Evolutionary conservation across 78 protist species (phyloP).

Genomic region (Diacronema lutheri): DNA sequence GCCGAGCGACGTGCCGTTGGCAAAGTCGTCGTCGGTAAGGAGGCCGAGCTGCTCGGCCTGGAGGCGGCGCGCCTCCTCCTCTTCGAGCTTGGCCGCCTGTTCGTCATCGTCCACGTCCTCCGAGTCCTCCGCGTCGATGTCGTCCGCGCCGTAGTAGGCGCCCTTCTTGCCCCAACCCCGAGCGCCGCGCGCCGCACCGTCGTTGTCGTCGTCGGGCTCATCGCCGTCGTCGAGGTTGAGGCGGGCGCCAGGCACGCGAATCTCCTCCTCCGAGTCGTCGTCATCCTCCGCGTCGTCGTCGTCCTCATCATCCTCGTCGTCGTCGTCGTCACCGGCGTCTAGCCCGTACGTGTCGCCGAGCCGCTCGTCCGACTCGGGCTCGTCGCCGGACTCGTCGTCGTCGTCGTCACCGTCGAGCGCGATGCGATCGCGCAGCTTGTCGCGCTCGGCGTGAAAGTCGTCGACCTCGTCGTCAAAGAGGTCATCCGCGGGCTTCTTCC

Average conservation of each 20-base stretch:
- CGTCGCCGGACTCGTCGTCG: not conserved
- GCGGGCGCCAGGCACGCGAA: too few relatives aligned
- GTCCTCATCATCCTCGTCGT: not conserved
- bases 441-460: too few relatives aligned
- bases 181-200: not conserved
- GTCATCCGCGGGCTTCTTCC: too few relatives aligned
- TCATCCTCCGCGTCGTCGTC: not conserved
- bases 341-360: not conserved
- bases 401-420: not conserved
- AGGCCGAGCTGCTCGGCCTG: conserved; percentile 2
- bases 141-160: conserved; percentile 25
- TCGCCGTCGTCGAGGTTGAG: not conserved
- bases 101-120: not conserved
- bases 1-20: not conserved
- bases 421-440: too few relatives aligned
- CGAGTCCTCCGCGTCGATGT: not conserved
- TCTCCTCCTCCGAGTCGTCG: not conserved
- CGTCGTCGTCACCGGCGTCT: not conserved
- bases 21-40: conserved; percentile 23
- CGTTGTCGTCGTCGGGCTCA: not conserved
- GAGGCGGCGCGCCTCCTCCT: conserved; percentile 16
- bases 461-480: too few relatives aligned
- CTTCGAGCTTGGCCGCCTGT: conserved; percentile 21
- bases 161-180: not conserved
- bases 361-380: not conserved